Evolutionary conservation across 768 basidiomycete genomes (phyloP).

Genomic region (Naganishia randhawae): DNA sequence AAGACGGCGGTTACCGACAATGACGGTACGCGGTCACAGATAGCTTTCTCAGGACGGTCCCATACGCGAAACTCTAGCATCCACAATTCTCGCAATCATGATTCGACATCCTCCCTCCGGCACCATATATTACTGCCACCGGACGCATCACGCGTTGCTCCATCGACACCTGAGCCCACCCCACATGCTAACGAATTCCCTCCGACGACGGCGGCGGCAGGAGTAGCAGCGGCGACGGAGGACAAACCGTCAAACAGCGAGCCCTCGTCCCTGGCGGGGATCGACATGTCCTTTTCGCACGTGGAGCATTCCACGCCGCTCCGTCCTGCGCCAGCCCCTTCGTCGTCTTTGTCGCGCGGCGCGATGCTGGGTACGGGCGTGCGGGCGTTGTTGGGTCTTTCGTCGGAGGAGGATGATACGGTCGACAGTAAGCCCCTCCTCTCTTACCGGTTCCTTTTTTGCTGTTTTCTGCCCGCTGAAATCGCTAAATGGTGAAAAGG

Average conservation of each 20-base stretch:
- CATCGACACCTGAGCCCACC: background rate
- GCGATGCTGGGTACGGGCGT: background rate
- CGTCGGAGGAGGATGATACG: constrained; percentile 11
- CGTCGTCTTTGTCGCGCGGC: background rate
- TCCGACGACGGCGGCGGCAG: too few relatives aligned
- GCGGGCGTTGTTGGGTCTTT: background rate
- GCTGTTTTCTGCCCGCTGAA: too few relatives aligned
- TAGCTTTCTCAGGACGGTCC: background rate
- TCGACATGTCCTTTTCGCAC: constrained; percentile 9
- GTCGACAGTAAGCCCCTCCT: constrained; percentile 7
- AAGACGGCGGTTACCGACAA: background rate
- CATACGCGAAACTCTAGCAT: background rate
- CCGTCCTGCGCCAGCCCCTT: background rate
- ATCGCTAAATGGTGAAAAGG: too few relatives aligned
- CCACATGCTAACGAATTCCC: background rate
- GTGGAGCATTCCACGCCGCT: constrained; percentile 3
- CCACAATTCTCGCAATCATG: background rate
- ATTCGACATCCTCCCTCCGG: background rate
- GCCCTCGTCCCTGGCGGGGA: background rate
- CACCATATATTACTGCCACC: background rate
- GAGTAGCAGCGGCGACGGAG: too few relatives aligned
- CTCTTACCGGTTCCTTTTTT: too few relatives aligned
- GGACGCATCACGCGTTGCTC: background rate
- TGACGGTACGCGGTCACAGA: background rate
- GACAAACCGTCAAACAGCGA: too few relatives aligned